Percentiles rank a stretch among this genome's conserved stretches.
Conservation (phyloP, 2,329 filamentous ascomycete species). For the Macrophomina tecta region DNA sequence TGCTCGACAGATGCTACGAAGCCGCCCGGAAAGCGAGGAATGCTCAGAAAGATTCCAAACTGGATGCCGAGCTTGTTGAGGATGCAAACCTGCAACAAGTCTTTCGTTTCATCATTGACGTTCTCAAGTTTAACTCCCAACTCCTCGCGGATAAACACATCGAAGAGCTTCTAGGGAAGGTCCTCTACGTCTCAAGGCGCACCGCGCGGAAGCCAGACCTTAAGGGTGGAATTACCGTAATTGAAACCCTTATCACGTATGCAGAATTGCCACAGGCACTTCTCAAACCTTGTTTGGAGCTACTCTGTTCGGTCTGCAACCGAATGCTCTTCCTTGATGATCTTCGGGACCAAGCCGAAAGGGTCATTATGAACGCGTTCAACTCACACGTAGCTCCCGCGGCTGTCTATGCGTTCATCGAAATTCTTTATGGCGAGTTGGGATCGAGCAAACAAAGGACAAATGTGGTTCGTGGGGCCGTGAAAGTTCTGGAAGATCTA, state of each 20-base stretch:
- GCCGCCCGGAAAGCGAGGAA: slow-evolving; percentile 39
- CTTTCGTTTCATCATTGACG: slow-evolving; percentile 69
- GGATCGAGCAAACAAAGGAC: slow-evolving; percentile 41
- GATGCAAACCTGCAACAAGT: slow-evolving; percentile 59
- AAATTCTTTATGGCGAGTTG: slow-evolving; percentile 58
- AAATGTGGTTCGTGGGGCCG: slow-evolving; percentile 61
- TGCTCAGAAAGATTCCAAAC: slow-evolving; percentile 36
- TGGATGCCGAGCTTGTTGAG: slow-evolving; percentile 36
- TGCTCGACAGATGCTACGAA: slow-evolving; percentile 43
- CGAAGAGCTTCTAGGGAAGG: slow-evolving; percentile 64
- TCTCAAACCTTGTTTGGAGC: slow-evolving; percentile 70
- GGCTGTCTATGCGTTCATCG: slow-evolving; percentile 69
- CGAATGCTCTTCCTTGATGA: slow-evolving; percentile 70
- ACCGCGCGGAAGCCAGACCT: slow-evolving; percentile 71
- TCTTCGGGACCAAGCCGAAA: slow-evolving; percentile 71
- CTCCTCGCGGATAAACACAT: slow-evolving; percentile 68
- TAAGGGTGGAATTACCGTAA: slow-evolving; percentile 68
- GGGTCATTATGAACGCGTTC: slow-evolving; percentile 72
- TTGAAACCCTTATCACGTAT: slow-evolving; percentile 75
- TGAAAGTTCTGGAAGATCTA: slow-evolving; percentile 59
- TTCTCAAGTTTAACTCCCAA: slow-evolving; percentile 79
- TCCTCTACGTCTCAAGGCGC: slow-evolving; percentile 71
- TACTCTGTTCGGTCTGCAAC: slow-evolving; percentile 62
- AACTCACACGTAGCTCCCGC: slow-evolving; percentile 75
- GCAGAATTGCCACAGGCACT: slow-evolving; percentile 69